Conservation (phyloP, 805 yeast species). For the Candida xiaguanensis region DNA sequence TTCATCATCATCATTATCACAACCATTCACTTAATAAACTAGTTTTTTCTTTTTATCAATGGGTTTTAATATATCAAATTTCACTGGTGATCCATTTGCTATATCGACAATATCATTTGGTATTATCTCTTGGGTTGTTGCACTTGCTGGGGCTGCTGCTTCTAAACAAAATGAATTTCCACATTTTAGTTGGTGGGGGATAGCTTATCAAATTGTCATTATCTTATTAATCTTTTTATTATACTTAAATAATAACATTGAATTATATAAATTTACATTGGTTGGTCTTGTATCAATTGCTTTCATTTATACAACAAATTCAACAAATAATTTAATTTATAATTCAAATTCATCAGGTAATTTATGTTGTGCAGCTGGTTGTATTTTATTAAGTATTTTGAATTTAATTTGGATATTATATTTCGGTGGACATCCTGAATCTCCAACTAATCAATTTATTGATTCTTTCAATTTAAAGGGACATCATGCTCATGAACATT, state of each 20-base stretch:
- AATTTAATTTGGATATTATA: conserved; percentile 84
- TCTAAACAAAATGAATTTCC: conserved; percentile 50
- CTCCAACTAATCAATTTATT: conserved; percentile 80
- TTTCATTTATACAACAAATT: conserved; percentile 78
- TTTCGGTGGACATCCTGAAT: conserved; percentile 85
- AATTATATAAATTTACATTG: conserved; percentile 60
- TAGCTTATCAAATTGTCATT: conserved; percentile 70
- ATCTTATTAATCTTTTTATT: conserved; percentile 48
- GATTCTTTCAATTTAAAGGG: conserved; percentile 73
- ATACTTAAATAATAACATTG: conserved; percentile 60
- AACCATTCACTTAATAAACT: no score
- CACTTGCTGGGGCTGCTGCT: conserved; percentile 78
- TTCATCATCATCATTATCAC: no score
- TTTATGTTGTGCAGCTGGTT: conserved; percentile 92
- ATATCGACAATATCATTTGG: conserved; percentile 75
- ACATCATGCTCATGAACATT: conserved; percentile 19
- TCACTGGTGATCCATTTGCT: conserved; percentile 84
- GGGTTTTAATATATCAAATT: conserved; percentile 44
- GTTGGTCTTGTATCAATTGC: conserved; percentile 65
- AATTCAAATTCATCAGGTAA: conserved; percentile 51
- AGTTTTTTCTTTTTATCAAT: conserved; percentile 13
- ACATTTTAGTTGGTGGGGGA: conserved; percentile 94
- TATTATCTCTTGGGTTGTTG: conserved; percentile 77
- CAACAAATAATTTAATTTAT: conserved; percentile 78
- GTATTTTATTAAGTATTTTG: conserved; percentile 74